phyloP scores from a whole-genome alignment of 768 basidiomycete species.

The Chalciporus piperatus region DNA sequence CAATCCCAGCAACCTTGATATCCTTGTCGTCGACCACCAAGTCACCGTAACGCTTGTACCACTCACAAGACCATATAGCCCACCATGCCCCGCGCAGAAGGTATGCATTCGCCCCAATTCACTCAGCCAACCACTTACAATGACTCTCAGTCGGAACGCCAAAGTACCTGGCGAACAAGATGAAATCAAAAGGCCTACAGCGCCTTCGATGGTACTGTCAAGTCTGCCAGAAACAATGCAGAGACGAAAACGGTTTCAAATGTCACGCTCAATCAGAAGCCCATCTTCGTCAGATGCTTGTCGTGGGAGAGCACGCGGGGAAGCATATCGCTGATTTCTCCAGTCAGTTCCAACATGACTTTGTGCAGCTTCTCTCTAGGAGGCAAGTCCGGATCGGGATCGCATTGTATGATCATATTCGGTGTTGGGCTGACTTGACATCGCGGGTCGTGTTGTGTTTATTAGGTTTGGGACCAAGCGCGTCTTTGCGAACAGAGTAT shows the following conservation, averaged over 20 bases:
- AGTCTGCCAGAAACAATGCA: constrained; percentile 98
- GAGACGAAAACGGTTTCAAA: constrained; percentile 99
- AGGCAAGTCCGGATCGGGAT: constrained; percentile 45
- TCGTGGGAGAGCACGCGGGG: constrained; percentile 92
- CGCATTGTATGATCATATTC: not conserved
- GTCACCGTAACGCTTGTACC: not conserved
- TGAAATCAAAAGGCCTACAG: constrained; percentile 97
- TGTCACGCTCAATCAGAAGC: constrained; percentile 86
- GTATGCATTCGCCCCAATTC: constrained; percentile 31
- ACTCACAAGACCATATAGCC: constrained; percentile 1
- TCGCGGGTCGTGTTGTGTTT: not conserved
- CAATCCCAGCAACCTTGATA: not conserved
- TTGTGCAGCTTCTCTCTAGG: constrained; percentile 85
- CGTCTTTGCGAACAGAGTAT: constrained; percentile 91
- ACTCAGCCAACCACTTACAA: not conserved
- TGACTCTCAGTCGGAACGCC: constrained; percentile 69
- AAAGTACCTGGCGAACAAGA: constrained; percentile 89
- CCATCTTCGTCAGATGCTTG: constrained; percentile 95
- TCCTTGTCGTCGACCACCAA: not conserved
- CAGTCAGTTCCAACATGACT: constrained; percentile 83
- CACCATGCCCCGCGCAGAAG: constrained; percentile 84
- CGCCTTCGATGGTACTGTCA: constrained; percentile 98
- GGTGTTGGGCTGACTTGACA: not conserved
- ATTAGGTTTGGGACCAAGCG: constrained; percentile 89
- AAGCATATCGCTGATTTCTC: constrained; percentile 92